A percentile compares a stretch with the other conserved stretches of the same genome.
phyloP scores from a whole-genome alignment of 2,329 filamentous ascomycete species.

The Microcyclospora tardicrescens region DNA sequence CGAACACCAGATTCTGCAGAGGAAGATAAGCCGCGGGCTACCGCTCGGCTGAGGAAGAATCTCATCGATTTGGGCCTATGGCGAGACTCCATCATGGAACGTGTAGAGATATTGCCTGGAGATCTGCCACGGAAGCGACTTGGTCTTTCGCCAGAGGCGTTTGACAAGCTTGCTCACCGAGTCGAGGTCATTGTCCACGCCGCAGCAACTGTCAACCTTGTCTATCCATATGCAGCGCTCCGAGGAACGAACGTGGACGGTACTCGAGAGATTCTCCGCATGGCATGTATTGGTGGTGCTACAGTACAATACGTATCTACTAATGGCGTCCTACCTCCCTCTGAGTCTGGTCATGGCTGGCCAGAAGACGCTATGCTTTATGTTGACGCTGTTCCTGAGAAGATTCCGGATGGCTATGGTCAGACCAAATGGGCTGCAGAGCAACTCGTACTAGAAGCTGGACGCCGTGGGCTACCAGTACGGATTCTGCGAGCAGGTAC shows the following conservation, averaged over 20 bases:
- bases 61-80: constrained; percentile 68
- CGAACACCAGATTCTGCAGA: constrained; percentile 56
- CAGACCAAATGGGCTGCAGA: constrained; percentile 76
- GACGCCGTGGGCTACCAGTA: constrained; percentile 54
- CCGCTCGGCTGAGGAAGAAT: constrained; percentile 62
- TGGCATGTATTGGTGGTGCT: constrained; percentile 53
- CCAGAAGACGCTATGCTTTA: constrained; percentile 54
- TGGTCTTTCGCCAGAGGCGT: constrained; percentile 52
- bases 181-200: constrained; percentile 66
- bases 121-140: constrained; percentile 57
- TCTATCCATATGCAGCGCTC: constrained; percentile 69
- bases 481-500: constrained; percentile 62
- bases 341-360: constrained; percentile 51
- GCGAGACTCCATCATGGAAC: constrained; percentile 64
- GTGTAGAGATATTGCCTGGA: constrained; percentile 61
- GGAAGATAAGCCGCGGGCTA: constrained; percentile 51
- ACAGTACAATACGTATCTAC: constrained; percentile 70
- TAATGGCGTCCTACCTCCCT: constrained; percentile 64
- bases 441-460: constrained; percentile 58
- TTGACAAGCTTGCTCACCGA: constrained; percentile 50
- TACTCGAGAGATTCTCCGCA: constrained; percentile 60
- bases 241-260: constrained; percentile 65
- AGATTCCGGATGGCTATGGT: constrained; percentile 60
- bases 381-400: constrained; percentile 54
- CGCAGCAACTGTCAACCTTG: constrained; percentile 65